Evolutionary conservation across 2,329 filamentous ascomycete species (phyloP), one percentile per base, ranked within the genome.

Genomic region (Ophiostoma tasmaniense): DNA sequence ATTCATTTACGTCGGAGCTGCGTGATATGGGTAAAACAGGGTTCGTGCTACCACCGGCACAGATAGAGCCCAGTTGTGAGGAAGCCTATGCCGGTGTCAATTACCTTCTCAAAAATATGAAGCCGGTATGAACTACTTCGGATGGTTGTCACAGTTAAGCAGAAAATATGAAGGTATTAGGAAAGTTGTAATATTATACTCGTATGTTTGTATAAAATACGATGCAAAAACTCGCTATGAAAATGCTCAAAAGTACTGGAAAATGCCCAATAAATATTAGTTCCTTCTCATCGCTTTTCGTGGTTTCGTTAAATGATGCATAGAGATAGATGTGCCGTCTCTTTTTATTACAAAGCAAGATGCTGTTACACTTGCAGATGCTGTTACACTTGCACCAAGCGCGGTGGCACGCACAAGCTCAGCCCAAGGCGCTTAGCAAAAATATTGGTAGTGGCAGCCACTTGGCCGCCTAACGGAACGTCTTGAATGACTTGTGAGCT

Each of bases 401-500:
- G 22, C 28, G 35, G 35, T 25, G 14, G 37, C 62, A 42, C 64
- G 39, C 30, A 11, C 3, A 45, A 25, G 64, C 37, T 28, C 37
- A 50, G n/a, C 30, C 59, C 14, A 30, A 2, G 8, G 8, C n/a
- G 20, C 28, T 28, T n/a, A 62, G 42, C 59, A 28, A 13, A 61
- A 14, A 22, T 33, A 59, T 28, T 10, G 13, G 20, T 28, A 50
- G 33, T 7, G 30, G 30, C 59, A 13, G 28, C 28, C 30, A 64
- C 20, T 37, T 37, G 25, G 4, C 22, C 39, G 20, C 33, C 66
- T 74, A 83, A 65, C 81, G 78, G 67, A 82, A 82, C 14, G 79
- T 81, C 72, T 77, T 78, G 68, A 81, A 78, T 11, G 80, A 80
- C 74, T 83, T 82, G 71, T 81, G 80, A 22, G 80, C 79, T 67